Evolutionary conservation across 768 basidiomycete species (phyloP), one percentile per base, ranked within the genome.

Genomic region (Strobilomyces dryophilus): DNA sequence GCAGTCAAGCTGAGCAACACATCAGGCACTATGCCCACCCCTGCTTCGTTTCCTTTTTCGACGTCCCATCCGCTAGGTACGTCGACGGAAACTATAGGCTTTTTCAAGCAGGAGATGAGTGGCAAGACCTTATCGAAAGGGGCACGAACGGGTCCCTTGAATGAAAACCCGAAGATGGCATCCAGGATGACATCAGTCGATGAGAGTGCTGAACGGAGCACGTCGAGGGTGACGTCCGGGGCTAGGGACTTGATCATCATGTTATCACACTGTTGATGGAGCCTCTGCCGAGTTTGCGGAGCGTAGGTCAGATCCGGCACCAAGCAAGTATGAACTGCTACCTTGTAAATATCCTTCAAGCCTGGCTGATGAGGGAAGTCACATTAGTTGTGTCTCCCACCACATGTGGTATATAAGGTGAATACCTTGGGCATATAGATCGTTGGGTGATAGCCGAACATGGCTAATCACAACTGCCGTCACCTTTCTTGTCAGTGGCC

Each of bases 21-120:
- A 50, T 89, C 82, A 0, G 95, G 89, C 17, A 80, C 70, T 46
- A 98, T 72, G 80, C 89, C 56, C 8, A 45, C 15, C 76, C 69
- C 15, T 74, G 79, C 43, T 69, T 74, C 5, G 71, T 74, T 47
- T 79, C 95, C 95, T 20, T 77, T 71, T 60, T 95, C 91, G 21
- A 98, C 92, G 62, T 94, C 84, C 97, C 97, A 99, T 8, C 95
- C 97, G 1, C 89, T 92, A 0, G 97, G 97, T 45, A 99, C 93
- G 69, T 99, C 97, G 4, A 99, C 88, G 2, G 89, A 92, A 26
- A 99, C 81, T 62, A 98, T 89, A 0, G 97, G 95, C 14, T 91
- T 74, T 8, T 75, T 68, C 5, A 85, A 84, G 15, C 76, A 64
- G 2, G 79, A 74, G 41, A 97, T 72, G 8, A 90, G 74, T 8